Base-by-base conservation (phyloP, 2,329 filamentous ascomycete genomes). In the Venturia aucupariae region DNA sequence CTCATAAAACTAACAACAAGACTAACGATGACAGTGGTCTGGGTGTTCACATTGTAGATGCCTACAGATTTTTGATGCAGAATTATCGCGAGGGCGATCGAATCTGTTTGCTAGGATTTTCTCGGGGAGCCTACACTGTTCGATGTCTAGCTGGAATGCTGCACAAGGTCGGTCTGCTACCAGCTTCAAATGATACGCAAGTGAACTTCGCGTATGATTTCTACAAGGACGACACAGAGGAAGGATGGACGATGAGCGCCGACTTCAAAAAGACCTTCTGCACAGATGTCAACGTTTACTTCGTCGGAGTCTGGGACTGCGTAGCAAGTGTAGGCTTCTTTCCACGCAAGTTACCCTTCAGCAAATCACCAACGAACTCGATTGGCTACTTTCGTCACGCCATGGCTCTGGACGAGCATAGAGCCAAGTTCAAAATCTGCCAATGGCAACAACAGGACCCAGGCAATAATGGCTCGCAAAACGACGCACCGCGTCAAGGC, bases 201-300 rank as follows among this genome's bases (percentile, higher is more conserved):
- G 68, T 79, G 13, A 69, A 68, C 6, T 79, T 79, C 67, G 78
- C 78, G 10, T 80, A 79, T 67, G 67, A 77, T 11, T 77, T 77
- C 69, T 80, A 78, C 70, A 77, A 76, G 61, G 71, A 78, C 64
- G 75, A 79, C 64, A 70, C 71, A 0, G 63, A 67, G 2, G 66
- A 74, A 7, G 77, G 77, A 7, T 77, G 75, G 74, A 71, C 74
- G 63, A 76, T 77, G 72, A 76, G 74, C 62, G 68, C 65, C 5
- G 74, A 77, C 11, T 80, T 79, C 73, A 79, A 78, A 66, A 71
- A 70, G 54, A 79, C 78, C 0, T 81, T 80, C 67, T 79, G 77
- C 67, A 75, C 72, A 0, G 70, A 77, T 57, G 75, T 79, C 60
- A 71, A 72, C 24, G 72, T 80, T 6, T 73, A 79, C 66, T 80